Base-by-base conservation (phyloP, 202 grass and related monocot genomes). In the Setaria italica region DNA sequence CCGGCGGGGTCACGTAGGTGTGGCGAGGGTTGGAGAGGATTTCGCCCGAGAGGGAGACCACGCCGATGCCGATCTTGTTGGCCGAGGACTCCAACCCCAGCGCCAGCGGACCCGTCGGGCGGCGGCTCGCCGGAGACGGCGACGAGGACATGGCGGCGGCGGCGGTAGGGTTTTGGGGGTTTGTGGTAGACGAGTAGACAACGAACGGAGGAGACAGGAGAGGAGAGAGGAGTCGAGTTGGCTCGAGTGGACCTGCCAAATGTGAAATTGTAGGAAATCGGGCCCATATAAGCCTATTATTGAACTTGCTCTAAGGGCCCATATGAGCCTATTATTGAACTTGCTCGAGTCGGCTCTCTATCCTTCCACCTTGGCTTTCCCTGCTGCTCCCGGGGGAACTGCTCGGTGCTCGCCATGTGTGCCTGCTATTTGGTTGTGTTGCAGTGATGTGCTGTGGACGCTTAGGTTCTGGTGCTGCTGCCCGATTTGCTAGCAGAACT, bases 21-120 rank as follows among this genome's bases (percentile, higher is more conserved):
- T 96, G 91, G 13, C 97, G 93, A 7, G 91, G 93, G 77, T 99
- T 99, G 16, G 97, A 95, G 13, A 99, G 90, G 80, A 96, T 96
- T 34, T 88, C 70, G 2, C 95, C 93, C 5, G 92, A 89, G n/a
- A 99, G 90, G 42, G 93, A 89, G 19, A 96, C 97, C 64, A 96
- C 84, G 3, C 96, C 96, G 33, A 94, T 91, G 2, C 90, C 90
- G 13, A 99, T 95, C 87, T 99, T 99, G 82, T 99, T 95, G 15
- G 93, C 96, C 39, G 93, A 99, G 4, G 93, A 90, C 80, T 95
- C 96, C 64, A 99, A 71, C 1, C 96, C 96, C 11, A 95, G 37
- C 0, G 95, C 95, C 25, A 98, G 88, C 2, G 80, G 85, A 7
- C 77, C 87, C 15, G 11, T 0, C 5, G 62, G 53, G 4, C 76